Percentiles rank a stretch among this genome's conserved stretches.
Conservation (phyloP, 352 stramenopile genomes). For the Pythium grandisporangium region DNA sequence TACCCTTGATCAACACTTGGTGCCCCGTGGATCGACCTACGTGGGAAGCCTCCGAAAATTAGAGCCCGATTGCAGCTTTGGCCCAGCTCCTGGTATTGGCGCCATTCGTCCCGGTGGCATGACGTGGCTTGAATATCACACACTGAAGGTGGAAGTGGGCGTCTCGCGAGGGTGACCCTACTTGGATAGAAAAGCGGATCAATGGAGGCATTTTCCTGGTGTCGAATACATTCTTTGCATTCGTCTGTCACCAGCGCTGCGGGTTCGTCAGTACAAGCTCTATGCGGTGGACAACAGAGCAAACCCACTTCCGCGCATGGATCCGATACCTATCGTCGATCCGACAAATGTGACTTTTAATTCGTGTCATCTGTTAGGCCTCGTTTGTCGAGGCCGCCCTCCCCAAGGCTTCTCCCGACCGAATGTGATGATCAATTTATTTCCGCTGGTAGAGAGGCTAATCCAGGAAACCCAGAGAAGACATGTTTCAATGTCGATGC, state of each 20-base stretch:
- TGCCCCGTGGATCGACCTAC: constrained; percentile 5
- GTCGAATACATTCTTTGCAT: constrained; percentile 15
- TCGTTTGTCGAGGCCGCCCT: background rate
- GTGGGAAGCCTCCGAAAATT: constrained; percentile 3
- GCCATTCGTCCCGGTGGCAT: constrained; percentile 1
- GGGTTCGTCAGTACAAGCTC: constrained; percentile 3
- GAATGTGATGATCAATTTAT: constrained; percentile 4
- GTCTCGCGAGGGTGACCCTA: constrained; percentile 6
- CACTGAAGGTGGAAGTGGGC: constrained; percentile 15
- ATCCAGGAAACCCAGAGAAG: constrained; percentile 2
- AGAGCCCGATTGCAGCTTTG: constrained; percentile 11
- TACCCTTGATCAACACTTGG: constrained; percentile 2
- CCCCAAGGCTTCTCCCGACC: constrained; percentile 1
- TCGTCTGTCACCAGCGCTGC: constrained; percentile 1
- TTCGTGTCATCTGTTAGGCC: constrained; percentile 3
- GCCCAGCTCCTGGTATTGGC: constrained; percentile 3
- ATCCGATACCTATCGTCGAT: constrained; percentile 4
- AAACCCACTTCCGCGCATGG: constrained; percentile 1
- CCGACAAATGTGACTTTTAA: constrained; percentile 2
- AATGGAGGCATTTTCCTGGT: constrained; percentile 12
- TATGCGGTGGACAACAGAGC: constrained; percentile 1
- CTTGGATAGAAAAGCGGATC: constrained; percentile 9
- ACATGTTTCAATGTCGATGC: background rate
- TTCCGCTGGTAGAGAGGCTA: constrained; percentile 1
- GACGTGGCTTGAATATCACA: constrained; percentile 12